These are phyloP conservation scores for Ephemerocybe angulata DNA, from an alignment of 768 basidiomycete species.

Conservation along the genomic window DNA sequence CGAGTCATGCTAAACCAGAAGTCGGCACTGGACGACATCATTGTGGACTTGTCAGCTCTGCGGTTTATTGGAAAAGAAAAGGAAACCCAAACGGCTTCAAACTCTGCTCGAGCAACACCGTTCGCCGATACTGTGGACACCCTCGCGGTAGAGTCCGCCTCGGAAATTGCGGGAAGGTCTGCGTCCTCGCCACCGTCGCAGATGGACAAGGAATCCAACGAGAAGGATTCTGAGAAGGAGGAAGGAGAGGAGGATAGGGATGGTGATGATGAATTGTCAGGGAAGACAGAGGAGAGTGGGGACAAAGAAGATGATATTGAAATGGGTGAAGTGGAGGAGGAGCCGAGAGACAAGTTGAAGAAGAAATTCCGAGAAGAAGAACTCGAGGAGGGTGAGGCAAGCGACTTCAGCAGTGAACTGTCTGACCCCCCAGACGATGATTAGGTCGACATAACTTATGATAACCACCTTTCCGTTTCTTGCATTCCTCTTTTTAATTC, in stretches of 20 bases:
- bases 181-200: slow-evolving; percentile 8
- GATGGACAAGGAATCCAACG: slow-evolving; percentile 7
- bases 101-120: slow-evolving; percentile 49
- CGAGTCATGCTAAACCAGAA: slow-evolving; percentile 67
- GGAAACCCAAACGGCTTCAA: slow-evolving; percentile 43
- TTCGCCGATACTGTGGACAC: slow-evolving; percentile 8
- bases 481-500: slow-evolving; percentile 12
- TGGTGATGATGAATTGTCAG: slow-evolving; percentile 15
- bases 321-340: slow-evolving; percentile 88
- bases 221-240: slow-evolving; percentile 10
- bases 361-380: slow-evolving; percentile 60
- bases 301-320: slow-evolving; percentile 64
- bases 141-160: slow-evolving; percentile 11
- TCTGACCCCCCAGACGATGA: slow-evolving; percentile 70
- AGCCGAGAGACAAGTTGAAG: slow-evolving; percentile 51
- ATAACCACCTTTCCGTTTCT: slow-evolving; percentile 19
- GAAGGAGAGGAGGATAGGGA: slow-evolving; percentile 22
- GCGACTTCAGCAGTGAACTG: slow-evolving; percentile 72
- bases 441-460: slow-evolving; percentile 8
- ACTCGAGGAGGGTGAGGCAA: slow-evolving; percentile 84
- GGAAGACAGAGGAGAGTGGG: background rate
- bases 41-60: slow-evolving; percentile 56
- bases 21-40: slow-evolving; percentile 59
- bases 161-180: slow-evolving; percentile 5
- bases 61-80: slow-evolving; percentile 68